phyloP scores from a whole-genome alignment of 2,329 filamentous ascomycete species.

The Dryadomyces sulphureus region DNA sequence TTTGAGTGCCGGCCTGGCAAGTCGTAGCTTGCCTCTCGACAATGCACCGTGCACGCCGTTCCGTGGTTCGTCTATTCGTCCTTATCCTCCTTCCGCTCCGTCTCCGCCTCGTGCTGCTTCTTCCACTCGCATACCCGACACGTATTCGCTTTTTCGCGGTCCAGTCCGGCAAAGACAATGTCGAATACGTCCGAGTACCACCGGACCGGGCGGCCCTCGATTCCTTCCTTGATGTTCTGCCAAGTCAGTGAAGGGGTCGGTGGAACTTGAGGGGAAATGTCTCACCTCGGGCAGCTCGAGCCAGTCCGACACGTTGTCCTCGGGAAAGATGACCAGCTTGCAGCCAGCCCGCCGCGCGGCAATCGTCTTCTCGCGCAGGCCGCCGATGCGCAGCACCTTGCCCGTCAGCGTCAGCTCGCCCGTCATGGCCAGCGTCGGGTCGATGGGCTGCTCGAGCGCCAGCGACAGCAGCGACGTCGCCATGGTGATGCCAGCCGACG shows the following conservation, averaged over 20 bases:
- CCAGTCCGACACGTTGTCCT: conserved; percentile 95
- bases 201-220: conserved; percentile 76
- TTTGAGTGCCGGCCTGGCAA: no score
- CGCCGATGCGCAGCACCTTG: conserved; percentile 90
- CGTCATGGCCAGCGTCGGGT: conserved; percentile 91
- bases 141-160: conserved; percentile 56
- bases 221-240: conserved; percentile 94
- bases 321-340: conserved; percentile 85
- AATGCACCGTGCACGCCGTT: not conserved
- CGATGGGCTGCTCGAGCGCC: conserved; percentile 61
- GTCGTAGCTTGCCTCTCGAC: no score
- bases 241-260: conserved; percentile 20
- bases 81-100: conserved; percentile 42
- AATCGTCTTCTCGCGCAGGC: conserved; percentile 91
- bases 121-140: conserved; percentile 50
- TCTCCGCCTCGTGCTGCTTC: conserved; percentile 27
- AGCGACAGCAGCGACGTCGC: conserved; percentile 81
- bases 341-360: conserved; percentile 85
- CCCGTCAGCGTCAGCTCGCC: conserved; percentile 93
- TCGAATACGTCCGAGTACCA: conserved; percentile 95
- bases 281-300: conserved; percentile 88
- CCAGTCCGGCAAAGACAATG: conserved; percentile 72
- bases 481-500: conserved; percentile 94
- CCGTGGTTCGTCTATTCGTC: conserved; percentile 4
- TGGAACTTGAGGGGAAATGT: conserved; percentile 14